phyloP scores from a whole-genome alignment of 2,329 filamentous ascomycete species.

The Pyrenophora graminea region DNA sequence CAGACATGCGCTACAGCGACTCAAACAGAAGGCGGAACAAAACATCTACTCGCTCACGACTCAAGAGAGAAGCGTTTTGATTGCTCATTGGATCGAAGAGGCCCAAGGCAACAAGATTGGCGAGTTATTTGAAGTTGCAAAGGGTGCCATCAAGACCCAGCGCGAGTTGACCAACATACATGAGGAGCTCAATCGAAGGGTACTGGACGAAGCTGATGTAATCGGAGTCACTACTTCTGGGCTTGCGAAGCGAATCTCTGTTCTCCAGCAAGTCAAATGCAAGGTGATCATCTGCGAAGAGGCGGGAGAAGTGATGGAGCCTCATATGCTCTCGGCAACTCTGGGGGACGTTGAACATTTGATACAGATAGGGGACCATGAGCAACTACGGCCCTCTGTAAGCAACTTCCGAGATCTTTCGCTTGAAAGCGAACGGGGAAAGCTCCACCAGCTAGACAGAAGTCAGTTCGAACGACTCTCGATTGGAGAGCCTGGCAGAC shows the following conservation, averaged over 20 bases:
- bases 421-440: slow-evolving; percentile 54
- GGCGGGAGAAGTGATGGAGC: slow-evolving; percentile 69
- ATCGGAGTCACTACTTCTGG: slow-evolving; percentile 66
- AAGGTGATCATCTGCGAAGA: slow-evolving; percentile 70
- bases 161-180: slow-evolving; percentile 27
- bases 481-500: slow-evolving; percentile 23
- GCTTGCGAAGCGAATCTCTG: slow-evolving; percentile 58
- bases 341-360: slow-evolving; percentile 64
- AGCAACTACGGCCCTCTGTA: slow-evolving; percentile 64
- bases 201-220: slow-evolving; percentile 52
- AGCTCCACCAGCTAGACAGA: slow-evolving; percentile 60
- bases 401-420: slow-evolving; percentile 58
- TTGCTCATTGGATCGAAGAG: slow-evolving; percentile 23
- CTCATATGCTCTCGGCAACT: slow-evolving; percentile 63
- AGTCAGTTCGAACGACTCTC: slow-evolving; percentile 66
- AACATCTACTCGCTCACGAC: slow-evolving; percentile 16
- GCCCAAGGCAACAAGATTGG: slow-evolving; percentile 14
- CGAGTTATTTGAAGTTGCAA: slow-evolving; percentile 19
- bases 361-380: slow-evolving; percentile 67
- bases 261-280: slow-evolving; percentile 55
- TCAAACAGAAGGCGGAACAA: slow-evolving; percentile 13
- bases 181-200: slow-evolving; percentile 47
- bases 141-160: slow-evolving; percentile 14
- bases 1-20: not conserved
- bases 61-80: slow-evolving; percentile 16